Base-by-base conservation (phyloP, 225 moss, liverwort and hornwort genomes). In the Pleurozium schreberi region DNA sequence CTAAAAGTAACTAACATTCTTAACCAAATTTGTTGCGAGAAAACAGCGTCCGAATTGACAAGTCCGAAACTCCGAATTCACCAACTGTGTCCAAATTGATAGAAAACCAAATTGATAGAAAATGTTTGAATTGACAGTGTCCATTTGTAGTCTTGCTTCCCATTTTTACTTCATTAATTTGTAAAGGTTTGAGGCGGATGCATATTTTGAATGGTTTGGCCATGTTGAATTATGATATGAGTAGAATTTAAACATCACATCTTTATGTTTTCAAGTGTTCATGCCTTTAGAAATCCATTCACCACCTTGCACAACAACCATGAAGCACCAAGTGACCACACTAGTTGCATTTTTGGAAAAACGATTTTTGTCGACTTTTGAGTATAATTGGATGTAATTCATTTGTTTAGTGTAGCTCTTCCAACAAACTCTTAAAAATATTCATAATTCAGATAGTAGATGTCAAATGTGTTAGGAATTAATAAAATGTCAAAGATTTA, bases 381-480 rank as follows among this genome's bases (percentile, higher is more conserved):
- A 52, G 34, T 5, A 52, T 52, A 76, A 3, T 52, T 52, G 3
- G 3, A 34, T 34, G 8, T 52, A 52, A 2, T 50, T 52, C 36
- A 8, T 20, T 3, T 0, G 0, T 21, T 75, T 50, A 13, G 22
- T 50, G 7, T 21, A 52, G 5, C 13, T 52, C 3, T 0, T 0
- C 3, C 2, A 50, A 34, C 8, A 34, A 21, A 12, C 3, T 75
- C 5, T 52, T 21, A 1, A 34, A 34, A 50, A 20, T 11, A 13
- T 13, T 34, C 21, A 50, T 13, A 34, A 50, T 34, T 21, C 13
- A 19, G 36, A 36, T 52, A 52, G 9, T 14, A 52, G 9, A 76
- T 36, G 21, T 0, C 0, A 3, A 0, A 2, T 75, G 2, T 33
- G 4, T 50, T 12, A 20, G 18, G 2, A 0, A 50, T 50, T 21